phyloP scores from a whole-genome alignment of 805 yeast genomes.

The Zygoascus tannicola region DNA sequence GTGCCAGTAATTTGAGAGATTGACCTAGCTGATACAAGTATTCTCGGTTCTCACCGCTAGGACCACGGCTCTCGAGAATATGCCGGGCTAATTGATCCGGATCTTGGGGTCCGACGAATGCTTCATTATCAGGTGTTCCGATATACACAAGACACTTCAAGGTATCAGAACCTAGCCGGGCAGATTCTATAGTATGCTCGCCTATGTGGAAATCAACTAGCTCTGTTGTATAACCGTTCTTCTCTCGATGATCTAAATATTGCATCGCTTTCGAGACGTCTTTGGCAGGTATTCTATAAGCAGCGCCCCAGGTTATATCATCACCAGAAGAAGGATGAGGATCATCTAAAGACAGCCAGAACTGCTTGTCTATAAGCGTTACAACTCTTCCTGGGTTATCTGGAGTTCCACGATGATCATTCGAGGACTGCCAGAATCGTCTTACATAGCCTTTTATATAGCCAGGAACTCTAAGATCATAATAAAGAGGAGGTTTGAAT shows the following conservation, averaged over 20 bases:
- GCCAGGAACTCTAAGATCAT: constrained; percentile 57
- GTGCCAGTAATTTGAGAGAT: constrained; percentile 38
- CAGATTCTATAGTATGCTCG: constrained; percentile 10
- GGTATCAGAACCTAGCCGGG: neutral
- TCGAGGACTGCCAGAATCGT: constrained; percentile 85
- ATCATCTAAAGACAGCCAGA: constrained; percentile 40
- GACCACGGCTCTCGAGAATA: constrained; percentile 54
- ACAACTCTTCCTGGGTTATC: constrained; percentile 84
- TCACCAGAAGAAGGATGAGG: constrained; percentile 31
- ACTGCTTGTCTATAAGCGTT: constrained; percentile 55
- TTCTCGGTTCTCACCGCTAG: constrained; percentile 73
- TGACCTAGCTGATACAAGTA: constrained; percentile 49
- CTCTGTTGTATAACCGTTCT: constrained; percentile 76
- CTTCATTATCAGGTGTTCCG: constrained; percentile 70
- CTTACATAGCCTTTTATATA: constrained; percentile 66
- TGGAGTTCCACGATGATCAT: constrained; percentile 86
- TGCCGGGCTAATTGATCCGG: constrained; percentile 49
- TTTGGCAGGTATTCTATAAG: constrained; percentile 66
- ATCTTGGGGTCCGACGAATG: constrained; percentile 77
- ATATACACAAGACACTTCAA: constrained; percentile 46
- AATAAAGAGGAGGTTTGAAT: constrained; percentile 81
- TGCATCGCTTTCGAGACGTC: constrained; percentile 51
- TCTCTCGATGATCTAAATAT: constrained; percentile 74
- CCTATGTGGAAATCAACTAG: constrained; percentile 50
- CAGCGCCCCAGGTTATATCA: constrained; percentile 59